Base-by-base conservation (phyloP, 352 stramenopile genomes). In the Phytophthora ramorum region DNA sequence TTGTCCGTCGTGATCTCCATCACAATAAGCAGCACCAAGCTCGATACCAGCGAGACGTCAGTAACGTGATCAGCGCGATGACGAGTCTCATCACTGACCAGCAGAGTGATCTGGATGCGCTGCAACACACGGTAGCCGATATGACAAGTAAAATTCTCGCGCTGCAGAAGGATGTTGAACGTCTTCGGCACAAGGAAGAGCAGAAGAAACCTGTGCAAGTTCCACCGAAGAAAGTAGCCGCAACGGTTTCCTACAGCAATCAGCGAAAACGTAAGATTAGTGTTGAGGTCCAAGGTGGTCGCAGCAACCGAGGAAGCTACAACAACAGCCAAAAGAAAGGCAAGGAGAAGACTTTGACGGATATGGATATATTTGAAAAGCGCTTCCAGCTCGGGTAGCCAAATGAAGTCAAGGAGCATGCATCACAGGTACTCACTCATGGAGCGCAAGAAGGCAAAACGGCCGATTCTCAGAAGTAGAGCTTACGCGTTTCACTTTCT, bases 401-500 rank as follows among this genome's bases (percentile, higher is more conserved):
- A 10, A 32, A 70, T 37, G 32, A 63, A 63, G 10, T 47, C 41
- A 32, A 30, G 22, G 16, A 26, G 47, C 16, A 59, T 46, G 68
- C 53, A 69, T 32, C 58, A 64, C 45, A 73, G 47, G 57, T 61
- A 64, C 41, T 51, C 20, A 63, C 37, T 43, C 46, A 59, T 51
- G 48, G 37, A n/a, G 44, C 10, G 35, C 10, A 66, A 53, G 30
- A 46, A 56, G 20, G 59, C 58, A 62, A 58, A 61, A 68, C 38
- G 32, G 8, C 16, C 14, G 41, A 14, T 22, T 37, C 58, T 79
- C 61, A 93, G 55, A 92, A 91, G 65, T 90, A 88, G 40, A 92
- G 72, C 57, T 90, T 81, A 54, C 81, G 79, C 14, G 83, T 93
- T 66, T 93, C 83, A 62, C 69, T 80, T 69, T 88, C 81, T 16